These are phyloP conservation scores for Lolium multiflorum DNA, from an alignment of 176 grass and related monocot species.

Conservation along the genomic window DNA sequence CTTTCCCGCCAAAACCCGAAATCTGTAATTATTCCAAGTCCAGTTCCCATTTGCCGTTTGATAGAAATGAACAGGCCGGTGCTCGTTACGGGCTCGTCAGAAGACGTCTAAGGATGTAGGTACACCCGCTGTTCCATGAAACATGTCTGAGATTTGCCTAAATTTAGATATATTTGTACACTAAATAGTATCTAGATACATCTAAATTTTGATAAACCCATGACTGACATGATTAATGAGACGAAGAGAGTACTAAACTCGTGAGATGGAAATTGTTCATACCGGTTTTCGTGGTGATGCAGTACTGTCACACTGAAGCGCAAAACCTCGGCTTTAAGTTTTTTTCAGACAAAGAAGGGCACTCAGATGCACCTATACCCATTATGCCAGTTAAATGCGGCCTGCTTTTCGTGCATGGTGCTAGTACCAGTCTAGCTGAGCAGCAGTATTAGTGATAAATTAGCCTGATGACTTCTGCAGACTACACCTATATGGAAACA, in stretches of 20 bases:
- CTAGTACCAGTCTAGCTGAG: neutral
- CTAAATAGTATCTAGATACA: too few species aligned
- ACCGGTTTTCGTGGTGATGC: too few species aligned
- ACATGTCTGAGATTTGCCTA: too few species aligned
- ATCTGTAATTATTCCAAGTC: neutral
- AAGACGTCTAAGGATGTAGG: neutral
- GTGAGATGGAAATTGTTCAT: neutral
- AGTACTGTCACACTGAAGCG: neutral
- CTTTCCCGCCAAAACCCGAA: neutral
- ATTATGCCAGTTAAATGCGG: slow-evolving; percentile 48
- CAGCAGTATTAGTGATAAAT: neutral
- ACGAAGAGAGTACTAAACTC: neutral
- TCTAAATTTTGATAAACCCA: too few species aligned
- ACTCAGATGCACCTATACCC: neutral
- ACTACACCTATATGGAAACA: neutral
- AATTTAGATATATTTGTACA: too few species aligned
- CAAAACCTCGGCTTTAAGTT: neutral
- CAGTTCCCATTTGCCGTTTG: neutral
- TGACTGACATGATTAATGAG: too few species aligned
- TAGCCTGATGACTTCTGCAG: neutral
- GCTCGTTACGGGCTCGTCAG: neutral
- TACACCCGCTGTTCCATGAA: too few species aligned
- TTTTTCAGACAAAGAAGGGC: neutral
- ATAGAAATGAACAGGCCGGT: neutral
- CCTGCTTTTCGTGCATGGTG: slow-evolving; percentile 33